phyloP scores from a whole-genome alignment of 2,329 filamentous ascomycete genomes.

The Amylocarpus encephaloides region DNA sequence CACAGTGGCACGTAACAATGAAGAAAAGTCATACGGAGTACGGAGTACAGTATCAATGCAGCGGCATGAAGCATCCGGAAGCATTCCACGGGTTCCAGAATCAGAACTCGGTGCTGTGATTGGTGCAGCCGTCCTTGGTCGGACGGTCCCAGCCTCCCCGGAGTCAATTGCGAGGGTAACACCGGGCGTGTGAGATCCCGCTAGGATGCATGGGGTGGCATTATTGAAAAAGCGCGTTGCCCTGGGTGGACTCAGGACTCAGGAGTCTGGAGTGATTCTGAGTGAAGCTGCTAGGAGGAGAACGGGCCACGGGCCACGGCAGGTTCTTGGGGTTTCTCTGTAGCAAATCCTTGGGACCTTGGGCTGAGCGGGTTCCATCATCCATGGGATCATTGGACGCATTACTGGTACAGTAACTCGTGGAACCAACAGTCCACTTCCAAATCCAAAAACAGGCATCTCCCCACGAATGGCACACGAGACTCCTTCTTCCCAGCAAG shows the following conservation, averaged over 20 bases:
- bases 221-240: slow-evolving; percentile 10
- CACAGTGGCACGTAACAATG: not conserved
- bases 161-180: slow-evolving; percentile 6
- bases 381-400: no score
- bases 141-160: no score
- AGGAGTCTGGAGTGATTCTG: no score
- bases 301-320: not conserved
- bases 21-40: no score
- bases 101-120: not conserved
- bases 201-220: slow-evolving; percentile 15
- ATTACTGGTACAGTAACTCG: no score
- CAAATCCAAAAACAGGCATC: not conserved
- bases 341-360: slow-evolving; percentile 3
- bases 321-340: not conserved
- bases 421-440: slow-evolving; percentile 2
- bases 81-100: not conserved
- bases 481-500: not conserved
- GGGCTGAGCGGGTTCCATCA: not conserved
- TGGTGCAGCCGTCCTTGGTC: not conserved
- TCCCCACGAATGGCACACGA: not conserved
- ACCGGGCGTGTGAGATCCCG: slow-evolving; percentile 10
- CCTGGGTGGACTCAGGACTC: no score
- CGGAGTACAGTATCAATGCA: not conserved
- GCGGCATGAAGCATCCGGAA: not conserved
- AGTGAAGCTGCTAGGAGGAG: no score